Conservation (phyloP, 2,329 filamentous ascomycete genomes). For the Dendryphion nanum region DNA sequence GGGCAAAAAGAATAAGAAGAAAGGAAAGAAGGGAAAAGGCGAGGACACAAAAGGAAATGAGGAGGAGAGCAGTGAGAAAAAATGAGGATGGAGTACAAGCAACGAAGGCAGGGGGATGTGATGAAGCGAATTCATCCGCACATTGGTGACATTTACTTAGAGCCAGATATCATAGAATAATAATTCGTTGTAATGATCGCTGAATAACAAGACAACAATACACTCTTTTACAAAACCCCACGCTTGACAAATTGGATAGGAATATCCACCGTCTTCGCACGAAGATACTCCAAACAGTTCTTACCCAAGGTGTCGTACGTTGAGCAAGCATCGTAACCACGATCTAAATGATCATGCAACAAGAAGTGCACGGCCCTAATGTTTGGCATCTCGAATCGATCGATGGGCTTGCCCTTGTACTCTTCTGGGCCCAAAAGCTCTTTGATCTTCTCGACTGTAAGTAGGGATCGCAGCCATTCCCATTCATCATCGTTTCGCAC, state of each 20-base stretch:
- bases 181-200: too few species aligned
- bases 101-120: too few species aligned
- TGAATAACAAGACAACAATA: too few species aligned
- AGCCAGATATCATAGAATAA: too few species aligned
- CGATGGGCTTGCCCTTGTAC: conserved; percentile 33
- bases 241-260: conserved; percentile 45
- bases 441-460: conserved; percentile 29
- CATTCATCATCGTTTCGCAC: conserved; percentile 31
- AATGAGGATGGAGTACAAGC: too few species aligned
- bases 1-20: conserved; percentile 5
- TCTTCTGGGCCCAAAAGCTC: conserved; percentile 29
- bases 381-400: conserved; percentile 39
- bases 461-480: conserved; percentile 27
- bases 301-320: conserved; percentile 50
- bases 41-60: neutral
- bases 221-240: conserved; percentile 30
- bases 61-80: too few species aligned
- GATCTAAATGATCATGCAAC: conserved; percentile 48
- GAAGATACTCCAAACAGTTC: conserved; percentile 47
- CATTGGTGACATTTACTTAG: too few species aligned
- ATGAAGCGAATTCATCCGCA: too few species aligned
- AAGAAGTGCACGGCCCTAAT: conserved; percentile 44
- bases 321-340: conserved; percentile 44
- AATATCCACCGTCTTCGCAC: conserved; percentile 47
- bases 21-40: conserved; percentile 1